Percentiles rank a stretch among this genome's conserved stretches.
These are phyloP conservation scores for Paecilomyces dactylethromorphus DNA, from an alignment of 2,329 filamentous ascomycete genomes.

Conservation along the genomic window DNA sequence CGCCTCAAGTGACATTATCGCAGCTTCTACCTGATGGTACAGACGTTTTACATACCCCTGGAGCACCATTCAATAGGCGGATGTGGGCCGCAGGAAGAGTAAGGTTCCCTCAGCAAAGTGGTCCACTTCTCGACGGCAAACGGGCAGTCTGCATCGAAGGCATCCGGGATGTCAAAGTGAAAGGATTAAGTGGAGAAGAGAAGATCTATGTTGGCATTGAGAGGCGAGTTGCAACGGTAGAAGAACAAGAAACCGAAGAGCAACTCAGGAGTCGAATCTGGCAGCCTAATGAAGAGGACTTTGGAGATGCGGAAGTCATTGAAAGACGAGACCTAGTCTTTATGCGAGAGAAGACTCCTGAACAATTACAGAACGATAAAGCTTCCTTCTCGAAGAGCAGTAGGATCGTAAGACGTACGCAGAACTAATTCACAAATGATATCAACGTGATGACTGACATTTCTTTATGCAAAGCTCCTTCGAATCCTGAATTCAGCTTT, in stretches of 20 bases:
- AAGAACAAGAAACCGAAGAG: constrained; percentile 27
- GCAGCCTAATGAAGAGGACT: constrained; percentile 35
- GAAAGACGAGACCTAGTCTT: constrained; percentile 61
- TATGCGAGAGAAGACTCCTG: constrained; percentile 45
- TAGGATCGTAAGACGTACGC: constrained; percentile 31
- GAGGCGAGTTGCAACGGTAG: constrained; percentile 41
- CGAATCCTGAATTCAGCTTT: constrained; percentile 50
- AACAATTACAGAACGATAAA: constrained; percentile 22
- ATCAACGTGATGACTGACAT: constrained; percentile 12
- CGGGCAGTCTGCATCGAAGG: constrained; percentile 40
- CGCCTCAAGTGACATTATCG: constrained; percentile 57
- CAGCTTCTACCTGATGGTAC: constrained; percentile 74
- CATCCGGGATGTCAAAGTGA: constrained; percentile 43
- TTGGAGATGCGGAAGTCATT: constrained; percentile 41
- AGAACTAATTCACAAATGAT: constrained; percentile 9
- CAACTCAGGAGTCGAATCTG: constrained; percentile 37
- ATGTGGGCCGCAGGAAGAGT: constrained; percentile 86
- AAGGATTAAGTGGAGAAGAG: constrained; percentile 45
- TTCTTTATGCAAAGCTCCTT: constrained; percentile 34
- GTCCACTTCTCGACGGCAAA: constrained; percentile 24
- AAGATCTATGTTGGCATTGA: constrained; percentile 59
- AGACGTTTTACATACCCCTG: constrained; percentile 71
- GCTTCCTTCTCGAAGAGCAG: constrained; percentile 13
- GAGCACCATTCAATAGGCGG: constrained; percentile 62
- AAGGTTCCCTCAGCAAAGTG: constrained; percentile 37